Percentiles rank a stretch among this genome's conserved stretches.
phyloP scores from a whole-genome alignment of 371 early-diverging fungal species.

The Chytridium lagenaria region DNA sequence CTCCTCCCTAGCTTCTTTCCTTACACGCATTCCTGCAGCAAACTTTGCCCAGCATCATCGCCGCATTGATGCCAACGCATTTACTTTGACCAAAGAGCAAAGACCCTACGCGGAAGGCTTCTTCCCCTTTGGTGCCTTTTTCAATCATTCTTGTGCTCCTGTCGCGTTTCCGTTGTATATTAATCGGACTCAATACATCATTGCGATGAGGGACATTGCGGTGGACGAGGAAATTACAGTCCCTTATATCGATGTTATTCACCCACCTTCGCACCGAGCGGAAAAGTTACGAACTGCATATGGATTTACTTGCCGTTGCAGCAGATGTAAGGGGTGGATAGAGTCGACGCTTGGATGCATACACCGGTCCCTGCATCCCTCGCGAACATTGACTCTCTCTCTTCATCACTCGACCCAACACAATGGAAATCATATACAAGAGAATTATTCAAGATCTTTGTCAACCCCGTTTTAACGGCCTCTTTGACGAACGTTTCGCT shows the following conservation, averaged over 20 bases:
- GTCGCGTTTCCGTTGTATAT: background rate
- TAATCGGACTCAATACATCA: background rate
- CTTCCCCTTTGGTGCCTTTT: background rate
- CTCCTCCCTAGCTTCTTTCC: no score
- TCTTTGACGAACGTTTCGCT: no score
- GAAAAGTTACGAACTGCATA: background rate
- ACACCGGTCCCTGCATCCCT: background rate
- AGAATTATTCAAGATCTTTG: no score
- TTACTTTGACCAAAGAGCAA: background rate
- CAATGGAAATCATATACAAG: no score
- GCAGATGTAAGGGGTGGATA: background rate
- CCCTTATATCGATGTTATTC: background rate
- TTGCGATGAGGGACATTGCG: background rate
- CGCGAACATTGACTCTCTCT: background rate
- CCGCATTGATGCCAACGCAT: background rate
- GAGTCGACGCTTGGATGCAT: background rate
- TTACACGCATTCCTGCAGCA: no score
- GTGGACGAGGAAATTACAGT: background rate
- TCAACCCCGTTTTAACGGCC: no score
- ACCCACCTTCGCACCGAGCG: background rate
- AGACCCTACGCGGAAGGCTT: background rate
- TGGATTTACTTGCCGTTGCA: background rate
- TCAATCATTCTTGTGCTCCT: background rate
- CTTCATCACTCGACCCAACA: no score
- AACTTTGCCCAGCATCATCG: no score